Percentiles rank a stretch among this genome's conserved stretches.
phyloP scores from a whole-genome alignment of 1,284 basidiomycete species.

The Rhodotorula sp. region DNA sequence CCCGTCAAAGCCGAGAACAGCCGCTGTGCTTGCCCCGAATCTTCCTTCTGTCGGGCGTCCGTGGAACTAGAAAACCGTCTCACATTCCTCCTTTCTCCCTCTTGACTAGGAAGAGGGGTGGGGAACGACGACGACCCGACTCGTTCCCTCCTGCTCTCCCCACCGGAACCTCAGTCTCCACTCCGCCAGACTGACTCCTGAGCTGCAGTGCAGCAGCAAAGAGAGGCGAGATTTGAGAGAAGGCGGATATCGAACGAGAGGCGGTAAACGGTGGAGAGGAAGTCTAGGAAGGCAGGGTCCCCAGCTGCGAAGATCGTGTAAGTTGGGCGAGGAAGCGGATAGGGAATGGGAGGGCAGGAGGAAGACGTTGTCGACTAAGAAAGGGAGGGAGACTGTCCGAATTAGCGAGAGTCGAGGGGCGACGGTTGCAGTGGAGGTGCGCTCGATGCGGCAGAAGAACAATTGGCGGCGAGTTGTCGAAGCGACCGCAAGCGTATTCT shows the following conservation, averaged over 20 bases:
- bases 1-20: not conserved
- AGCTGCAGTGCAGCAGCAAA: not conserved
- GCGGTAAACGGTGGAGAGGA: conserved; percentile 7
- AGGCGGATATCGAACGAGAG: not conserved
- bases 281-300: conserved; percentile 18
- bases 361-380: conserved; percentile 28
- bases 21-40: conserved; percentile 21
- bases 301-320: conserved; percentile 23
- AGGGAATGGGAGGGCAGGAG: not conserved
- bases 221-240: not conserved
- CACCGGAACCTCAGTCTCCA: not conserved
- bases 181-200: no score
- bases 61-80: conserved; percentile 17
- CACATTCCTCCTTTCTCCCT: not conserved
- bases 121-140: conserved; percentile 4
- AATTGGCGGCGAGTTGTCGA: conserved; percentile 6
- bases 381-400: conserved; percentile 7
- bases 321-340: not conserved
- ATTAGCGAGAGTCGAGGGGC: not conserved
- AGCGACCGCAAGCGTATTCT: conserved; percentile 14
- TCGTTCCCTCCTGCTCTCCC: not conserved
- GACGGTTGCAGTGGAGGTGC: not conserved
- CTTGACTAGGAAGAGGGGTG: not conserved
- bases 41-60: not conserved
- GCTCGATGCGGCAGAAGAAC: not conserved